These are phyloP conservation scores for Pseudopithomyces chartarum DNA, from an alignment of 2,329 filamentous ascomycete species.

Conservation along the genomic window DNA sequence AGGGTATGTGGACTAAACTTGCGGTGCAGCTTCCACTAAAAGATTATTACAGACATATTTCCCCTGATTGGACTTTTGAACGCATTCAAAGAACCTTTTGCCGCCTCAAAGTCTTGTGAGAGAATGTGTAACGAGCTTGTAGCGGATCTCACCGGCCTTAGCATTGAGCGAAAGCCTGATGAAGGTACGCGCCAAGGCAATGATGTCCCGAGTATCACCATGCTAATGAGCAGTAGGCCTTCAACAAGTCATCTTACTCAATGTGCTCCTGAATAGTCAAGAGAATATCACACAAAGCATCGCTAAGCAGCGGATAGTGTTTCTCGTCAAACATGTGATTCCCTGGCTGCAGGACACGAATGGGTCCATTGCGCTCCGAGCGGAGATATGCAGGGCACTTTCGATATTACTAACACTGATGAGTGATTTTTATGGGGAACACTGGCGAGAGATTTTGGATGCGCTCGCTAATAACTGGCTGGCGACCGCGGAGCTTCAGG, in stretches of 20 bases:
- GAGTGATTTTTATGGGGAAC: constrained; percentile 81
- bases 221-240: constrained; percentile 42
- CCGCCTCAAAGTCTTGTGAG: constrained; percentile 53
- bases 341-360: constrained; percentile 67
- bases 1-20: constrained; percentile 12
- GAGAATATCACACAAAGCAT: constrained; percentile 55
- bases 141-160: constrained; percentile 62
- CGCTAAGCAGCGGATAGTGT: constrained; percentile 72
- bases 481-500: constrained; percentile 27
- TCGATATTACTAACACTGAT: constrained; percentile 71
- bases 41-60: constrained; percentile 46
- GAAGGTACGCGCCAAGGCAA: constrained; percentile 45
- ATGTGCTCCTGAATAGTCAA: constrained; percentile 57
- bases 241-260: constrained; percentile 58
- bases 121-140: constrained; percentile 65
- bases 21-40: neutral
- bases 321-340: constrained; percentile 79
- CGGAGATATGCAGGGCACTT: constrained; percentile 59
- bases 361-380: constrained; percentile 58
- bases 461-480: constrained; percentile 46
- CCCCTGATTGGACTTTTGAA: constrained; percentile 54
- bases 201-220: neutral
- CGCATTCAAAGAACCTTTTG: constrained; percentile 55
- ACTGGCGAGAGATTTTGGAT: constrained; percentile 68
- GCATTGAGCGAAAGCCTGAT: constrained; percentile 49